Conservation (phyloP, 805 yeast genomes). For the Clavispora carvajalis region DNA sequence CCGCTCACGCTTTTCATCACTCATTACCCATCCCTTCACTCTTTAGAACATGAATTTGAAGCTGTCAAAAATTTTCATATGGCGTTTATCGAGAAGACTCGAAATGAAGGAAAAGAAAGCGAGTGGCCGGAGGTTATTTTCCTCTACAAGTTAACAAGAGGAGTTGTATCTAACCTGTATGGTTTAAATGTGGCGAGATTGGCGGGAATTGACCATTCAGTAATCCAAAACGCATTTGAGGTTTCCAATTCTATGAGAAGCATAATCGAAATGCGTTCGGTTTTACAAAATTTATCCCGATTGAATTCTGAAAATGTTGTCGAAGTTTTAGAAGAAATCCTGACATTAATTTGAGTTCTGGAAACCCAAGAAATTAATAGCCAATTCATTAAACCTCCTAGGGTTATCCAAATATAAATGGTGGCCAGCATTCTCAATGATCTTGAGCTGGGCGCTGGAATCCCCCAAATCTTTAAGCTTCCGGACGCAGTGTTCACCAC, state of each 20-base stretch:
- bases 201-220: constrained; percentile 52
- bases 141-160: constrained; percentile 31
- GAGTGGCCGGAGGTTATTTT: constrained; percentile 35
- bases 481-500: constrained; percentile 31
- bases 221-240: constrained; percentile 41
- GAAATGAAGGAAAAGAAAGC: constrained; percentile 19
- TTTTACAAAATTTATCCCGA: not conserved
- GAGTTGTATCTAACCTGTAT: constrained; percentile 54
- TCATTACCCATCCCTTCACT: constrained; percentile 67
- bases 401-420: constrained; percentile 41
- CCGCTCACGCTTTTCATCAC: constrained; percentile 76
- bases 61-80: constrained; percentile 60
- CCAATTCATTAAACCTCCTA: constrained; percentile 21
- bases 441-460: constrained; percentile 12
- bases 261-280: constrained; percentile 17
- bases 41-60: constrained; percentile 39
- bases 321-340: not conserved
- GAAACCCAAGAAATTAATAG: constrained; percentile 19
- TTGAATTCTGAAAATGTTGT: not conserved
- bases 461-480: constrained; percentile 17
- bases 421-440: constrained; percentile 36
- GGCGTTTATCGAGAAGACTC: constrained; percentile 51
- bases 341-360: not conserved
- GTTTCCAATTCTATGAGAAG: constrained; percentile 30
- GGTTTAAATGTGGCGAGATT: constrained; percentile 82